These are phyloP conservation scores for Hypoxylon sp. DNA, from an alignment of 2,329 filamentous ascomycete species.

Conservation along the genomic window DNA sequence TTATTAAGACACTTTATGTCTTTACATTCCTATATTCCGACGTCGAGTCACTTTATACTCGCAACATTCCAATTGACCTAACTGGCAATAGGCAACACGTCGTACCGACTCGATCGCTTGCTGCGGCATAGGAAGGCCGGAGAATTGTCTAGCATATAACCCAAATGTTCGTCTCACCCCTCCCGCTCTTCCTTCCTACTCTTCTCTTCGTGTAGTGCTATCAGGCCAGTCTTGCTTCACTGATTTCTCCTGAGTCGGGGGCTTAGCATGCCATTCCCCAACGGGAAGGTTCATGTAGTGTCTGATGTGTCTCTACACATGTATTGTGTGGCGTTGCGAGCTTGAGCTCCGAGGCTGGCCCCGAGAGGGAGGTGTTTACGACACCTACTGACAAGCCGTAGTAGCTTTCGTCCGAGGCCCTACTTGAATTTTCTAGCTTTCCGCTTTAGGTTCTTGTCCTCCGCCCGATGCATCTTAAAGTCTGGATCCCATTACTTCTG, in stretches of 20 bases:
- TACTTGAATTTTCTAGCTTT: background rate
- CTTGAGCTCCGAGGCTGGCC: background rate
- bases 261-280: background rate
- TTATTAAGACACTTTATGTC: slow-evolving; percentile 4
- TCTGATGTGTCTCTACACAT: background rate
- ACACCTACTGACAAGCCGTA: slow-evolving; percentile 16
- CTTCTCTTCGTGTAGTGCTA: background rate
- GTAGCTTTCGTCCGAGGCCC: background rate
- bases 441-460: background rate
- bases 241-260: background rate
- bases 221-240: background rate
- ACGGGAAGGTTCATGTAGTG: slow-evolving; percentile 12
- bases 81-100: slow-evolving; percentile 15
- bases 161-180: slow-evolving; percentile 16
- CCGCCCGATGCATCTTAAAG: slow-evolving; percentile 2
- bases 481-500: background rate
- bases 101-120: slow-evolving; percentile 7
- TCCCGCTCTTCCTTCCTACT: no score
- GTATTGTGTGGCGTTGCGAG: slow-evolving; percentile 14
- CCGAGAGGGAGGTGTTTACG: background rate
- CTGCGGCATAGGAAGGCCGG: slow-evolving; percentile 2
- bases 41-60: background rate
- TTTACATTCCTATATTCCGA: slow-evolving; percentile 2
- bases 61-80: slow-evolving; percentile 36
- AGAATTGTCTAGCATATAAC: slow-evolving; percentile 14